These are phyloP conservation scores for Aureobasidium sp. DNA, from an alignment of 2,329 filamentous ascomycete species.

Conservation along the genomic window DNA sequence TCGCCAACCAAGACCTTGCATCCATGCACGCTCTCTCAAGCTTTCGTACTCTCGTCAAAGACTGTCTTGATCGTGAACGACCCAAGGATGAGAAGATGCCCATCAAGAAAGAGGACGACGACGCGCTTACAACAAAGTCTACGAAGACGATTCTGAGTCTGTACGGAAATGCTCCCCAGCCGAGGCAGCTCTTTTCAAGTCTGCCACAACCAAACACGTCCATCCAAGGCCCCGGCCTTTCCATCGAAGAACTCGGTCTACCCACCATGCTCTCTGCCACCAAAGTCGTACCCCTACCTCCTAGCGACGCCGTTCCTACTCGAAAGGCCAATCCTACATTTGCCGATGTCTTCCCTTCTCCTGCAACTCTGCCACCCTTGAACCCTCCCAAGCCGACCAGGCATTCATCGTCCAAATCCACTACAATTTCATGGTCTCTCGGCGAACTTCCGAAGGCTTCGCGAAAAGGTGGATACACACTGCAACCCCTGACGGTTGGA, in stretches of 20 bases:
- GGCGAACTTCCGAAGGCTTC: conserved; percentile 42
- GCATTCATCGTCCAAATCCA: conserved; percentile 52
- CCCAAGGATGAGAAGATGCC: neutral
- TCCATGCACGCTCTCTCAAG: conserved; percentile 24
- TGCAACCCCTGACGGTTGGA: conserved; percentile 55
- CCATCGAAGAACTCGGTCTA: conserved; percentile 54
- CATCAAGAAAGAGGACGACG: conserved; percentile 12
- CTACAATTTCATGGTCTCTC: conserved; percentile 41
- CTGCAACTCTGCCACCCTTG: conserved; percentile 54
- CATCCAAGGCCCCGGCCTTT: conserved; percentile 25
- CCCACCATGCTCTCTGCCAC: conserved; percentile 67
- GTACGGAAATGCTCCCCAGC: conserved; percentile 62
- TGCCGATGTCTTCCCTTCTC: conserved; percentile 64
- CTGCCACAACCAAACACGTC: conserved; percentile 45
- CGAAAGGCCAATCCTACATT: conserved; percentile 54
- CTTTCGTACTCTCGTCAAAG: conserved; percentile 22
- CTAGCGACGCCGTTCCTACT: conserved; percentile 33
- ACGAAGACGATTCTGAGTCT: conserved; percentile 62
- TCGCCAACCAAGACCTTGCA: conserved; percentile 30
- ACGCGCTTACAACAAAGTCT: conserved; percentile 18
- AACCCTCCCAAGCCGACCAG: conserved; percentile 62
- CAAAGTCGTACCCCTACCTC: conserved; percentile 50
- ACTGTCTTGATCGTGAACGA: conserved; percentile 23
- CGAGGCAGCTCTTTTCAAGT: conserved; percentile 79
- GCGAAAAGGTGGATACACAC: conserved; percentile 50